A percentile compares a stretch with the other conserved stretches of the same genome.
phyloP scores from a whole-genome alignment of 164 flowering plant species.

The Warburgia ugandensis region DNA sequence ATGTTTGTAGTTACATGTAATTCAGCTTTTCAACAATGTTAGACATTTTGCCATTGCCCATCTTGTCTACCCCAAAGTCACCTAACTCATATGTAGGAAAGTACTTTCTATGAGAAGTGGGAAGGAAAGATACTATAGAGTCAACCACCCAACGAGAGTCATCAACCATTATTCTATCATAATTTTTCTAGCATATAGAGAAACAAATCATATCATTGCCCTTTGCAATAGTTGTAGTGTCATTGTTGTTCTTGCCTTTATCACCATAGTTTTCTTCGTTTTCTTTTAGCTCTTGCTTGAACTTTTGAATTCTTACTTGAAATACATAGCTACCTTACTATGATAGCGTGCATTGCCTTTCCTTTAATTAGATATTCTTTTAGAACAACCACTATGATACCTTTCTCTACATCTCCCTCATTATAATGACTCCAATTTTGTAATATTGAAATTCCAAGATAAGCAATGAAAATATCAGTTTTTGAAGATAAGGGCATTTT shows the following conservation, averaged over 20 bases:
- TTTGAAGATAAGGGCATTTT: no score
- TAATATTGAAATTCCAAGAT: no score
- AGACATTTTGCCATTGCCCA: background rate
- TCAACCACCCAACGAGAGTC: background rate
- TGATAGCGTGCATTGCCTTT: background rate
- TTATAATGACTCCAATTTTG: no score
- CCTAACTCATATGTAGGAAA: background rate
- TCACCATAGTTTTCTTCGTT: no score
- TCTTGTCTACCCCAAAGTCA: background rate
- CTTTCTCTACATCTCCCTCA: no score
- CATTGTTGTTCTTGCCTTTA: background rate
- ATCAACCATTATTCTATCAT: background rate
- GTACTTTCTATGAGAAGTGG: background rate
- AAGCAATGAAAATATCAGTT: no score
- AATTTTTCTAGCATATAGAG: background rate
- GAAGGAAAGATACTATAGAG: background rate
- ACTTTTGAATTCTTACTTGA: background rate
- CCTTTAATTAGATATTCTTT: background rate
- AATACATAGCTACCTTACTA: background rate
- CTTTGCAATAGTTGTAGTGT: background rate
- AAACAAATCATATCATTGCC: background rate
- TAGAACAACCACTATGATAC: background rate
- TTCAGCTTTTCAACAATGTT: background rate
- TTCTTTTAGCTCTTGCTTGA: no score
- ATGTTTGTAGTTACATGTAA: background rate